Conservation (phyloP, 495 filamentous ascomycete genomes). For the Tricharina praecox region DNA sequence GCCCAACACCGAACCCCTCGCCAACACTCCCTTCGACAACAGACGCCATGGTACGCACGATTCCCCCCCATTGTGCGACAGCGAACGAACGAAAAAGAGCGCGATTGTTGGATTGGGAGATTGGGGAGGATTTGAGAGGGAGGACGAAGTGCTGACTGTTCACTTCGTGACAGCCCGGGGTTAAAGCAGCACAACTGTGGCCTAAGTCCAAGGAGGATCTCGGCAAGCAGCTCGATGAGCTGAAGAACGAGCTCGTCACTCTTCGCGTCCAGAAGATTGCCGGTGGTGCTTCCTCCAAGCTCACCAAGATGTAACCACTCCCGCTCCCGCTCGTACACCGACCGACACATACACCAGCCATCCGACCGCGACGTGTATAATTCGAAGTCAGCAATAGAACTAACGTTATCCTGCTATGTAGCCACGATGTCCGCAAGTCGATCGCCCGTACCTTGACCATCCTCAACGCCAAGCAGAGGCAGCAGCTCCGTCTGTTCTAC, state of each 20-base stretch:
- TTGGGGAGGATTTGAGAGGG: not conserved
- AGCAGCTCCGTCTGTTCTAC: slow-evolving; percentile 97
- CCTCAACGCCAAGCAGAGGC: slow-evolving; percentile 97
- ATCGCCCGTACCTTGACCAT: slow-evolving; percentile 95
- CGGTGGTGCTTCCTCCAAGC: slow-evolving; percentile 76
- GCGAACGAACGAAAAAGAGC: slow-evolving; percentile 5
- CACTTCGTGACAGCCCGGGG: slow-evolving; percentile 34
- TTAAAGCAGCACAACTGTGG: slow-evolving; percentile 92
- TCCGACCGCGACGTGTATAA: slow-evolving; percentile 3
- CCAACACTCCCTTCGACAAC: slow-evolving; percentile 25
- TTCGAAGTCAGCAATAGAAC: slow-evolving; percentile 7
- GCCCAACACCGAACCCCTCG: slow-evolving; percentile 24
- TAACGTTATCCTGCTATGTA: slow-evolving; percentile 28
- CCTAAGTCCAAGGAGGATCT: slow-evolving; percentile 97
- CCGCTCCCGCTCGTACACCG: not conserved
- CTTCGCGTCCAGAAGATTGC: slow-evolving; percentile 95
- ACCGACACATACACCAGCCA: not conserved
- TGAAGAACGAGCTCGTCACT: slow-evolving; percentile 85
- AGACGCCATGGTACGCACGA: slow-evolving; percentile 36
- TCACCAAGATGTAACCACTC: slow-evolving; percentile 72
- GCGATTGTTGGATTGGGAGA: slow-evolving; percentile 6
- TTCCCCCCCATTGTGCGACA: slow-evolving; percentile 4
- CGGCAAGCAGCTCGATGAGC: slow-evolving; percentile 75
- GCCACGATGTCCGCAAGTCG: slow-evolving; percentile 97
- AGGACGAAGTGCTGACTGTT: slow-evolving; percentile 15